phyloP scores from a whole-genome alignment of 2,329 filamentous ascomycete genomes.

The Xylariales sp. region DNA sequence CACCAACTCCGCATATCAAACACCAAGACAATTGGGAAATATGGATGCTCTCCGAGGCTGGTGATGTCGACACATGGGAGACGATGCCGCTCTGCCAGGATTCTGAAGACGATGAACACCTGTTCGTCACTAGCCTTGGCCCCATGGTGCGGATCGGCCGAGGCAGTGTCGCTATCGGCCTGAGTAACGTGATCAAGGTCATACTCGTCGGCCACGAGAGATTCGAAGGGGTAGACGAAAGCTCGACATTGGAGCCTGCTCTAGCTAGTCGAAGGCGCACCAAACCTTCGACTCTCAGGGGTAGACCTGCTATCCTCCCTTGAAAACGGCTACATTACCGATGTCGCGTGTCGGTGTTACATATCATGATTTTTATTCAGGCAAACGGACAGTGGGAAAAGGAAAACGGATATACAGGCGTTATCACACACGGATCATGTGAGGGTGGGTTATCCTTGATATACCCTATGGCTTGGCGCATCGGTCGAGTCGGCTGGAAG shows the following conservation, averaged over 20 bases:
- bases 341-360: not conserved
- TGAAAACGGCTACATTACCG: not conserved
- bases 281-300: slow-evolving; percentile 21
- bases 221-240: slow-evolving; percentile 44
- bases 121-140: slow-evolving; percentile 63
- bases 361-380: not conserved
- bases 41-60: slow-evolving; percentile 47
- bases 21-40: slow-evolving; percentile 44
- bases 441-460: too few species aligned
- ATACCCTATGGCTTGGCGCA: too few species aligned
- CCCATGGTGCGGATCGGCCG: slow-evolving; percentile 60
- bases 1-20: not conserved
- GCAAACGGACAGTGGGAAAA: not conserved
- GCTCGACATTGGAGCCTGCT: slow-evolving; percentile 26
- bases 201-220: slow-evolving; percentile 62
- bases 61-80: slow-evolving; percentile 40
- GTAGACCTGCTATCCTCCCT: slow-evolving; percentile 3
- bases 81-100: slow-evolving; percentile 38
- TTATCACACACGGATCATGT: too few species aligned
- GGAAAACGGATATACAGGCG: too few species aligned
- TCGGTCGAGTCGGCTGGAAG: too few species aligned
- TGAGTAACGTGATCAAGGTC: slow-evolving; percentile 70
- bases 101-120: slow-evolving; percentile 40
- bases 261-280: slow-evolving; percentile 27
- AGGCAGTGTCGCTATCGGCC: slow-evolving; percentile 62